phyloP scores from a whole-genome alignment of 768 basidiomycete genomes.

The Naganishia antarctica region DNA sequence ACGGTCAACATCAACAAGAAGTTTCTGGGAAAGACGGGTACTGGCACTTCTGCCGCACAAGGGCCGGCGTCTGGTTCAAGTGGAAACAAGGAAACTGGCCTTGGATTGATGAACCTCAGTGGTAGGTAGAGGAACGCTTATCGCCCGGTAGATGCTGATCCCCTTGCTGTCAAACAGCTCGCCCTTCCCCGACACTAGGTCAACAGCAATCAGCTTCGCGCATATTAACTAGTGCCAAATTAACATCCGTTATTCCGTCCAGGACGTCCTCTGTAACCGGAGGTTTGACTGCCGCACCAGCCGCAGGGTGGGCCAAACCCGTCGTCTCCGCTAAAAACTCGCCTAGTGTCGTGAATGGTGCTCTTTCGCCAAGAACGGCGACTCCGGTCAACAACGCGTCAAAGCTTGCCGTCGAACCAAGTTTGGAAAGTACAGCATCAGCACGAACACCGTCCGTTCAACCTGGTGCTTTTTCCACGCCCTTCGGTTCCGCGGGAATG shows the following conservation, averaged over 20 bases:
- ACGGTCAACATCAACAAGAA: constrained; percentile 93
- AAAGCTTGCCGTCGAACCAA: too few relatives aligned
- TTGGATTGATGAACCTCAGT: constrained; percentile 6
- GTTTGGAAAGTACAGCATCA: not conserved
- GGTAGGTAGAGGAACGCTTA: not conserved
- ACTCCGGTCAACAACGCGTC: not conserved
- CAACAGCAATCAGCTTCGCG: constrained; percentile 19
- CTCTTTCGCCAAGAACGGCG: not conserved
- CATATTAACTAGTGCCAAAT: constrained; percentile 25
- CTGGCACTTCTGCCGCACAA: constrained; percentile 49
- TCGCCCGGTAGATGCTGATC: not conserved
- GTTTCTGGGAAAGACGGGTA: constrained; percentile 82
- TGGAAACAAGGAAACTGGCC: constrained; percentile 17
- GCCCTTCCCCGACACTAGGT: constrained; percentile 18
- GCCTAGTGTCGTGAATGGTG: not conserved
- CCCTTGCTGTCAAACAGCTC: constrained; percentile 6
- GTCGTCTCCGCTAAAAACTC: constrained; percentile 2
- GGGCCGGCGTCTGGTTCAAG: not conserved
- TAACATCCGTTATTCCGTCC: constrained; percentile 25
- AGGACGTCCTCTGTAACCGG: constrained; percentile 20
- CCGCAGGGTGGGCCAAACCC: constrained; percentile 24
- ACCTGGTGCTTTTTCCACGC: not conserved
- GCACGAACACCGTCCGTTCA: not conserved
- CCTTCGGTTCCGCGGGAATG: not conserved
- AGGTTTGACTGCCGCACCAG: constrained; percentile 14